Evolutionary conservation across 176 grass and related monocot species (phyloP).

Genomic region (Neostapfia colusana): DNA sequence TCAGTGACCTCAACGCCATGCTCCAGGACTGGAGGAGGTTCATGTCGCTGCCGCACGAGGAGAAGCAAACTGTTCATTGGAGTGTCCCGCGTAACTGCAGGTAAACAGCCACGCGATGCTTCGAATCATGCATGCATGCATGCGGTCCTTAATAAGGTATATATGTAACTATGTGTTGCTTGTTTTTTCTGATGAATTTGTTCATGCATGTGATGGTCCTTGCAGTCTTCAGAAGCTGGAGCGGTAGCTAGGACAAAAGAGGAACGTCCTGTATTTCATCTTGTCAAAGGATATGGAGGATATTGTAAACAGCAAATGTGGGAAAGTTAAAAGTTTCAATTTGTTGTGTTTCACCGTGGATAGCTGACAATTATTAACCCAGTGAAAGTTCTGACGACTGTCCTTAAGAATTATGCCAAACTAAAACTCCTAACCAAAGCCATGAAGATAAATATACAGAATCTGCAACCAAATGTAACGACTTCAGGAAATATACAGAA

Average conservation of each 20-base stretch:
- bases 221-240: conserved; percentile 40
- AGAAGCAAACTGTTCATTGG: conserved; percentile 36
- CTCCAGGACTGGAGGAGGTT: conserved; percentile 70
- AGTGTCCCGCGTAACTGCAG: conserved; percentile 67
- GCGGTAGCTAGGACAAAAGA: conserved; percentile 1
- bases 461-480: too few relatives aligned
- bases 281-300: background rate
- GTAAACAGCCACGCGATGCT: conserved; percentile 20
- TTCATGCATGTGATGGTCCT: background rate
- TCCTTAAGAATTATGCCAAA: background rate
- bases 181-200: conserved; percentile 5
- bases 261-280: background rate
- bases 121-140: too few relatives aligned
- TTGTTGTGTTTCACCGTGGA: conserved; percentile 1
- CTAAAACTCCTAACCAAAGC: background rate
- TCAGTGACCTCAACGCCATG: conserved; percentile 61
- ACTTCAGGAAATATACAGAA: too few relatives aligned
- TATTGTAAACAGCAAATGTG: conserved; percentile 4
- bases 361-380: background rate
- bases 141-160: too few relatives aligned
- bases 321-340: background rate
- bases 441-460: too few relatives aligned
- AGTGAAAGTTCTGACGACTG: background rate
- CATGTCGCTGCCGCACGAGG: conserved; percentile 36
- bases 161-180: background rate